Conservation (phyloP, 2,329 filamentous ascomycete genomes). For the Sphaerulina vaccinii region DNA sequence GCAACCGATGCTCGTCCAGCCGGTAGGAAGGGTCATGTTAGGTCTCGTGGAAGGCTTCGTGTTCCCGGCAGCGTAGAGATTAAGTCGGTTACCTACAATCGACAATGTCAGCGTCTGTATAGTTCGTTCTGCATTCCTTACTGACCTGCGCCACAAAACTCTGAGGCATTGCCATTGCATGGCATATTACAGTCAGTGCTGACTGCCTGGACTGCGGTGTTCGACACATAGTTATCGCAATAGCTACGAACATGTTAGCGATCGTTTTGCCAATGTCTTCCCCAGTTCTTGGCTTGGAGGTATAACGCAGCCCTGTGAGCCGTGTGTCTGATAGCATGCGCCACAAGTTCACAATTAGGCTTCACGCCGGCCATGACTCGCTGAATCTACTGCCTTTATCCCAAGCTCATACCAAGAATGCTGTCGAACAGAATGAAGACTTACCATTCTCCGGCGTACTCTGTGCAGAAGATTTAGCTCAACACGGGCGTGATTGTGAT, state of each 20-base stretch:
- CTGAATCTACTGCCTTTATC: no score
- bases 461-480: conserved; percentile 9
- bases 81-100: conserved; percentile 27
- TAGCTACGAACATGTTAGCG: no score
- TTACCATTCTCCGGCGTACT: conserved; percentile 40
- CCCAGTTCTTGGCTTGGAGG: no score
- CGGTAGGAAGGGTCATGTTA: conserved; percentile 20
- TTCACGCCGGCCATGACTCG: no score
- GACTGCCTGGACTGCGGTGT: conserved; percentile 18
- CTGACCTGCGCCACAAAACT: conserved; percentile 32
- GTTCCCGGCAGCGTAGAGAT: conserved; percentile 28
- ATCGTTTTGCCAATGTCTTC: no score
- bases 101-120: background rate
- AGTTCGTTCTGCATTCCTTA: background rate
- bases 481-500: no score
- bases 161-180: conserved; percentile 32
- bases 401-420: no score
- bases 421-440: no score
- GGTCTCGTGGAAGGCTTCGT: conserved; percentile 24
- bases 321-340: no score
- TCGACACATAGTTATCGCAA: conserved; percentile 32
- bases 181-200: conserved; percentile 32
- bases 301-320: no score
- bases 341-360: no score
- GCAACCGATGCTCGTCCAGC: conserved; percentile 30